Evolutionary conservation across 140 eudicot species (phyloP).

Genomic region (Ambrosia hybrid): DNA sequence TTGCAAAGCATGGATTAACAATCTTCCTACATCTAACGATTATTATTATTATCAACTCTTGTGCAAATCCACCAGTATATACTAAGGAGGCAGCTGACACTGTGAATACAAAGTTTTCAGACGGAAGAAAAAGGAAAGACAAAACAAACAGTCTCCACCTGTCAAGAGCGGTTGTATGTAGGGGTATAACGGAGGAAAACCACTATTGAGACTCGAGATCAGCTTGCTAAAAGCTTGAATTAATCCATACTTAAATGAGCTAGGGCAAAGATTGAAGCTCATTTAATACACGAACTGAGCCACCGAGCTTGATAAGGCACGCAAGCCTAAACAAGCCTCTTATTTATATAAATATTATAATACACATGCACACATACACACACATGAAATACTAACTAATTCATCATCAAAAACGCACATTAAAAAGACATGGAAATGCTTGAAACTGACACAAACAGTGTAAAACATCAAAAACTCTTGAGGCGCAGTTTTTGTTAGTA

Average conservation of each 20-base stretch:
- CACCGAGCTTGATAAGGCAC: background rate
- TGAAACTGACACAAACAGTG: too few relatives aligned
- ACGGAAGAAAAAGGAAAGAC: too few relatives aligned
- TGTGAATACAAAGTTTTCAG: constrained; percentile 18
- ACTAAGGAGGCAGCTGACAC: too few relatives aligned
- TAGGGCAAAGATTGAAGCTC: too few relatives aligned
- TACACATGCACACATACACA: too few relatives aligned
- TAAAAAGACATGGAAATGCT: too few relatives aligned
- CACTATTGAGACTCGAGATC: background rate
- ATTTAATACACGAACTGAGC: too few relatives aligned
- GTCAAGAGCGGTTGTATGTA: background rate
- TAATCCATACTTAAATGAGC: background rate
- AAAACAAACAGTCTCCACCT: background rate
- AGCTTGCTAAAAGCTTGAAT: background rate
- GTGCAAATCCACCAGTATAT: background rate
- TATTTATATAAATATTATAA: too few relatives aligned
- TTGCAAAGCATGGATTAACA: background rate
- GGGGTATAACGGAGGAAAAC: background rate
- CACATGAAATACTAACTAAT: too few relatives aligned
- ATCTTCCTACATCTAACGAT: constrained; percentile 1
- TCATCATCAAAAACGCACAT: too few relatives aligned
- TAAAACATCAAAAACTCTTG: too few relatives aligned
- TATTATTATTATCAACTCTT: background rate
- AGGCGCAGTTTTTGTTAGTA: too few relatives aligned
- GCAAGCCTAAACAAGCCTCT: background rate